Evolutionary conservation across 2,329 filamentous ascomycete genomes (phyloP).

Genomic region (Pseudogymnoascus sp.): DNA sequence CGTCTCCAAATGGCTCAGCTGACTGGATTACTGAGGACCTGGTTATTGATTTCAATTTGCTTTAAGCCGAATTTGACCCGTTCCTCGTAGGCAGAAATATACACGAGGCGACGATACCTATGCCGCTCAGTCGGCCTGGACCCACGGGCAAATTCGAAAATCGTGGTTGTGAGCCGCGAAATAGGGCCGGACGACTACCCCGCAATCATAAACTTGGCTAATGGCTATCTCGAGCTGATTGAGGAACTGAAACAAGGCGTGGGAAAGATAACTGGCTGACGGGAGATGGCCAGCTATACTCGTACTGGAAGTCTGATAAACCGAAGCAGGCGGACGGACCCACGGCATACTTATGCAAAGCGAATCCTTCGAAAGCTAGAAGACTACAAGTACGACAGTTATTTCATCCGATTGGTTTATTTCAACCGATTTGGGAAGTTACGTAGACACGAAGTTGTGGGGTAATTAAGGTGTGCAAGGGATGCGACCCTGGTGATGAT

Average conservation of each 20-base stretch:
- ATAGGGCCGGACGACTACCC: not conserved
- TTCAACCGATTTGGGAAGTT: not conserved
- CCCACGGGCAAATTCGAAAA: not conserved
- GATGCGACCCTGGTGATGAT: not conserved
- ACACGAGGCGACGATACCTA: not conserved
- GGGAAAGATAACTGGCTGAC: not conserved
- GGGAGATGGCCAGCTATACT: not conserved
- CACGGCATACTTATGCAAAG: not conserved
- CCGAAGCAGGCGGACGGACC: not conserved
- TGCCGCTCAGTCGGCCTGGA: not conserved
- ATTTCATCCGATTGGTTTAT: not conserved
- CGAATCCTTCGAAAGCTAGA: not conserved
- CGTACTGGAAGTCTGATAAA: not conserved
- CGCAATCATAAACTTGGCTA: not conserved
- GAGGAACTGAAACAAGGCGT: not conserved
- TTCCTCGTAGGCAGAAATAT: not conserved
- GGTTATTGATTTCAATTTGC: not conserved
- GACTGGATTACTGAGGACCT: not conserved
- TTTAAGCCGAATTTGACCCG: not conserved
- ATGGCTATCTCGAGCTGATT: not conserved
- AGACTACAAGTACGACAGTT: not conserved
- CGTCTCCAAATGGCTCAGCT: not conserved
- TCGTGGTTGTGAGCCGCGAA: not conserved
- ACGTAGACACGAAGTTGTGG: not conserved
- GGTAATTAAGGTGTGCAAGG: not conserved